Conservation (phyloP, 2,329 filamentous ascomycete genomes). For the Colletotrichum chrysophilum region DNA sequence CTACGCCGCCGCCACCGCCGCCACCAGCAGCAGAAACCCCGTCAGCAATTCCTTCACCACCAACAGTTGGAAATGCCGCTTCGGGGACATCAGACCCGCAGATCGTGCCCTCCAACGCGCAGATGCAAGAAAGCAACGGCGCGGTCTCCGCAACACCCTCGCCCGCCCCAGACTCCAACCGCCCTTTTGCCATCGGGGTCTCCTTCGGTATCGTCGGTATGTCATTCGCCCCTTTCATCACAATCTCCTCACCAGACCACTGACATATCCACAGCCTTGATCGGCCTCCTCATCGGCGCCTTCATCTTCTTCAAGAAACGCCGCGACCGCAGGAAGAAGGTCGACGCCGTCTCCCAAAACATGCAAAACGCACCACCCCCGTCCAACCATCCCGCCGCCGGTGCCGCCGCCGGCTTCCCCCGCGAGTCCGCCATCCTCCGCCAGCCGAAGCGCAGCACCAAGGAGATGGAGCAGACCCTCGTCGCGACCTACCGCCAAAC, state of each 20-base stretch:
- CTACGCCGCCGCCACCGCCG: not conserved
- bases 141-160: not conserved
- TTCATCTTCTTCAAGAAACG: slow-evolving; percentile 2
- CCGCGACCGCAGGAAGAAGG: slow-evolving; percentile 7
- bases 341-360: not conserved
- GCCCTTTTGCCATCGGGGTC: not conserved
- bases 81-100: not conserved
- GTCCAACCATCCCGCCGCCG: not conserved
- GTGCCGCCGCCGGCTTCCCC: not conserved
- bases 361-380: not conserved
- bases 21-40: not conserved
- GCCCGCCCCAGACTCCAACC: not conserved
- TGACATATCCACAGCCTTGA: not conserved
- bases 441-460: not conserved
- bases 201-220: slow-evolving; percentile 5
- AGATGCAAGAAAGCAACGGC: not conserved
- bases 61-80: not conserved
- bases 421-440: not conserved
- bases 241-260: too few species aligned
- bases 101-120: not conserved
- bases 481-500: slow-evolving; percentile 9
- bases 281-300: slow-evolving; percentile 5
- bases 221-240: not conserved
- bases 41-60: not conserved
- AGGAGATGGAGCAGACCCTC: slow-evolving; percentile 1